Evolutionary conservation across 129 eudicot genomes (phyloP), one percentile per base, ranked within the genome.

Genomic region (Tagetes patula): DNA sequence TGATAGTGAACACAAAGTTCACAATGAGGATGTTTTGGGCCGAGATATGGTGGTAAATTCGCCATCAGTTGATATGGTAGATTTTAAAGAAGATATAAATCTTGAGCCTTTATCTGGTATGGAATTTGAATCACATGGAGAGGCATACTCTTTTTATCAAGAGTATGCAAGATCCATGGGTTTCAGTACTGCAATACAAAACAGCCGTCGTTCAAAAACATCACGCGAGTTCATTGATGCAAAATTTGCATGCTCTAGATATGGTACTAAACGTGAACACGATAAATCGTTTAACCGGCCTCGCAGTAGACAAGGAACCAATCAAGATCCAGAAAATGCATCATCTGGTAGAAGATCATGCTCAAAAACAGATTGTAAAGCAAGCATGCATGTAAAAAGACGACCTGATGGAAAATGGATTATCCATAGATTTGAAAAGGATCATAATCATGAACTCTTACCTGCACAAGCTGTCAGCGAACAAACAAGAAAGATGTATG

Each of bases 381-480:
- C 69, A 64, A 64, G 69, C 79, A 91, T 91, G 97, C 97, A 91
- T 79, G 96, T 94, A 5, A 94, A 94, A 79, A 88, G 96, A 79
- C 84, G 97, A 69, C 75, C 89, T 0, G 97, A 94, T 78, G 97
- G 99, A 42, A 94, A 86, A 74, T 94, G 99, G 99, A 85, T 83
- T 12, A 94, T 90, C 52, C 99, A 94, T 69, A 85, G 87, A 76
- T 94, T 90, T 43, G 92, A 84, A 68, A 94, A 88, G 74, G 96
- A 87, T 76, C 99, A 94, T 58, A 94, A 94, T 81, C 99, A 94
- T 61, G 97, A 94, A 71, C 85, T 94, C 3, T 78, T 90, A 67
- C 99, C 99, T 31, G 99, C 99, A 42, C 97, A 90, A 79, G 96
- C 99, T 77, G 96, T 94, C 40, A 90, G 99, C 76, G 99, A 94